Evolutionary conservation across 441 rosid genomes (phyloP), one percentile per base, ranked within the genome.

Genomic region (Populus hybrid): DNA sequence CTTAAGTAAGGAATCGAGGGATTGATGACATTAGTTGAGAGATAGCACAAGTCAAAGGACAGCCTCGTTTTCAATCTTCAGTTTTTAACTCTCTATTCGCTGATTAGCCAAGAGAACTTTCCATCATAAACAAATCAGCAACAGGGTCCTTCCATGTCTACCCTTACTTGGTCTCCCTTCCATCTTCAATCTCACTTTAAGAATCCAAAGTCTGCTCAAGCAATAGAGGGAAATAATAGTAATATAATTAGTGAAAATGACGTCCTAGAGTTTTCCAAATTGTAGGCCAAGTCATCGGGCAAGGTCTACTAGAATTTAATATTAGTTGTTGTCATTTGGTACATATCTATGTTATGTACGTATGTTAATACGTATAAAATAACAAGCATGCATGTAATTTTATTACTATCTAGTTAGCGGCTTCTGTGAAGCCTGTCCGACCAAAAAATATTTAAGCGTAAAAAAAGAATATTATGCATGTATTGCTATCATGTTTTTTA

Each of bases 21-120:
- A 10, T 65, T 61, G 50, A 12, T 69, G 35, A 65, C n/a, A 77
- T 73, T 57, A 69, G 66, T 28, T 70, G 36, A 32, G 72, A 68
- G 32, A 70, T 46, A 35, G 65, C 85, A 85, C 10, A 85, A 85
- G 91, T 88, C 90, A 88, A 84, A 87, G 80, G 74, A 71, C 77
- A 73, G 67, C 73, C 69, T 72, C 75, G 75, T 76, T 18, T 82
- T 83, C 86, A 73, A 81, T 79, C 71, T 73, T 67, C 42, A 63
- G 63, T 34, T 73, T 65, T 67, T 6, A 21, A 46, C 12, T 35
- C 26, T 26, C 53, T 77, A 10, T 40, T 57, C 6, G 20, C 20
- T 64, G 72, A 68, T 76, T 57, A 18, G 78, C 71, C 63, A 61
- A 73, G 53, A 81, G 75, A 82, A 80, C 70, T 81, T 75, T 78